Evolutionary conservation across 208 protist species (phyloP).

Genomic region (Leptomonas seymouri): DNA sequence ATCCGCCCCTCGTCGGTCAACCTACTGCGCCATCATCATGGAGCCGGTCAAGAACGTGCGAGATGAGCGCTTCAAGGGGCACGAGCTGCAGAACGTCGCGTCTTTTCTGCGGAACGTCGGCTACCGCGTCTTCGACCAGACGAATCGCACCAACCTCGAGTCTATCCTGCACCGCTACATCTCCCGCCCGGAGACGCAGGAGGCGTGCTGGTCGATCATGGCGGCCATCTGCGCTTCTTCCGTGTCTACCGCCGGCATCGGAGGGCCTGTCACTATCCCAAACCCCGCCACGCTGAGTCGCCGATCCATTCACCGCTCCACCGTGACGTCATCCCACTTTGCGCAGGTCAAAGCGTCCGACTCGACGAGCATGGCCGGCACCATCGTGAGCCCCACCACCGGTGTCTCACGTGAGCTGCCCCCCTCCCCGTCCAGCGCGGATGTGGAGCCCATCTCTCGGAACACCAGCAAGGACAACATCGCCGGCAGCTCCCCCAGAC

Average conservation of each 20-base stretch:
- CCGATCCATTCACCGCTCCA: constrained; percentile 14
- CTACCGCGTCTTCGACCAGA: constrained; percentile 80
- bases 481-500: background rate
- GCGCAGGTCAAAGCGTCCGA: constrained; percentile 1
- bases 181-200: constrained; percentile 79
- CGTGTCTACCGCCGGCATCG: constrained; percentile 3
- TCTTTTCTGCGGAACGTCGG: constrained; percentile 83
- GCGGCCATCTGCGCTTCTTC: constrained; percentile 75
- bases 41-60: constrained; percentile 93
- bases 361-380: constrained; percentile 5
- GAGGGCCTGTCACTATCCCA: background rate
- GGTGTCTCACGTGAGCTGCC: constrained; percentile 14
- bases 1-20: constrained; percentile 57
- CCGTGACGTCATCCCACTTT: constrained; percentile 15
- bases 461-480: constrained; percentile 8
- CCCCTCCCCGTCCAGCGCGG: constrained; percentile 2
- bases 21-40: constrained; percentile 91
- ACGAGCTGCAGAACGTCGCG: constrained; percentile 85
- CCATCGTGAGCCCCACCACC: constrained; percentile 25
- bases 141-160: constrained; percentile 85
- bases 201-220: constrained; percentile 88
- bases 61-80: constrained; percentile 76
- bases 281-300: constrained; percentile 11
- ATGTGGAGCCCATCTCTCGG: background rate
- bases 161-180: constrained; percentile 90